Base-by-base conservation (phyloP, 306 rosid genomes). In the Ceratonia siliqua region DNA sequence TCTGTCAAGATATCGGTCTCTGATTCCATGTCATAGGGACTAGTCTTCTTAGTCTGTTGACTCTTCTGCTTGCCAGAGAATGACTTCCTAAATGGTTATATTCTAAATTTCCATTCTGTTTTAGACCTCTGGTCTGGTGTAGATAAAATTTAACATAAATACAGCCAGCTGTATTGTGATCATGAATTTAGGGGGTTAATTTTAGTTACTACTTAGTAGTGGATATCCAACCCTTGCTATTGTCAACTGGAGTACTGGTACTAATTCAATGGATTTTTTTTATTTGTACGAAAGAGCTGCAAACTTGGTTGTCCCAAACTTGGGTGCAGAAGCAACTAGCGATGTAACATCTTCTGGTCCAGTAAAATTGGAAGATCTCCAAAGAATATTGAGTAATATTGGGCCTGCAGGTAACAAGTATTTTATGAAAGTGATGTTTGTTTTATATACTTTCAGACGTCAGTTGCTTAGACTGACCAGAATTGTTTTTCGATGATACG, bases 321-420 rank as follows among this genome's bases (percentile, higher is more conserved):
- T 85, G 50, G 84, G 91, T 57, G 81, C 83, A 39, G 95, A 89
- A 73, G 89, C 76, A 53, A 82, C 83, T 36, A 83, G 91, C 35
- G 85, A 84, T 75, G 86, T 66, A 20, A 71, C 87, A 5, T 88
- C 98, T 46, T 80, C 92, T 22, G 91, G 94, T 56, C 94, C 93
- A 0, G 98, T 94, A 79, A 94, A 84, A 74, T 81, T 94, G 84
- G 96, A 83, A 81, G 96, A 91, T 87, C 91, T 94, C 69, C 96
- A 83, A 76, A 92, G 93, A 76, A 87, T 94, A 81, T 78, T 94
- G 86, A 87, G 88, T 70, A 90, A 84, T 88, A 87, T 94, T 20
- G 96, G 80, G 41, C 87, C 91, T 66, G 78, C 93, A 78, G 98
- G 98, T 94, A 83, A 32, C 15, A 38, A 27, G 61, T 57, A 21